Percentiles rank a stretch among this genome's conserved stretches.
Conservation (phyloP, 2,329 filamentous ascomycete genomes). For the Arthroderma uncinatum region DNA sequence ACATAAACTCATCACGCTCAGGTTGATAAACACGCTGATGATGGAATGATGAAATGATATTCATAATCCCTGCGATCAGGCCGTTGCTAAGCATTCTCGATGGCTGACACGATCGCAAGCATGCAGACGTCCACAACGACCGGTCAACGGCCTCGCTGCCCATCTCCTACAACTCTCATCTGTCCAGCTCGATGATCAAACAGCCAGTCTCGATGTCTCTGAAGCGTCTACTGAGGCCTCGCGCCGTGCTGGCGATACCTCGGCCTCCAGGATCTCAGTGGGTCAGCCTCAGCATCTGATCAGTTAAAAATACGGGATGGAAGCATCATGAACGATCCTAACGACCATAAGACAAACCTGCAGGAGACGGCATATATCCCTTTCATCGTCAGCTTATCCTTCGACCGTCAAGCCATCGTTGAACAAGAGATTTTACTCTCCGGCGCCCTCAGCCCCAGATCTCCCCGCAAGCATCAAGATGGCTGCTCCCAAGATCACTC, state of each 20-base stretch:
- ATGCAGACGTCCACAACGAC: no score
- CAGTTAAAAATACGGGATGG: no score
- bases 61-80: no score
- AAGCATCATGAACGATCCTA: no score
- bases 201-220: background rate
- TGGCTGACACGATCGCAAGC: no score
- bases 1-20: background rate
- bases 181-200: no score
- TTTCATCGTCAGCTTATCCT: background rate
- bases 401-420: background rate
- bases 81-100: background rate
- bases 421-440: background rate
- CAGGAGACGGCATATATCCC: background rate
- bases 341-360: background rate
- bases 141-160: no score
- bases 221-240: background rate
- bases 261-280: background rate
- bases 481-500: slow-evolving; percentile 41
- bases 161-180: no score
- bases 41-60: background rate
- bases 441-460: background rate
- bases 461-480: slow-evolving; percentile 23
- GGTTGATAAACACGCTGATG: no score
- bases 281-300: background rate
- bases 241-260: background rate